Conservation (phyloP, 2,329 filamentous ascomycete genomes). For the Calonectria leucothoes region DNA sequence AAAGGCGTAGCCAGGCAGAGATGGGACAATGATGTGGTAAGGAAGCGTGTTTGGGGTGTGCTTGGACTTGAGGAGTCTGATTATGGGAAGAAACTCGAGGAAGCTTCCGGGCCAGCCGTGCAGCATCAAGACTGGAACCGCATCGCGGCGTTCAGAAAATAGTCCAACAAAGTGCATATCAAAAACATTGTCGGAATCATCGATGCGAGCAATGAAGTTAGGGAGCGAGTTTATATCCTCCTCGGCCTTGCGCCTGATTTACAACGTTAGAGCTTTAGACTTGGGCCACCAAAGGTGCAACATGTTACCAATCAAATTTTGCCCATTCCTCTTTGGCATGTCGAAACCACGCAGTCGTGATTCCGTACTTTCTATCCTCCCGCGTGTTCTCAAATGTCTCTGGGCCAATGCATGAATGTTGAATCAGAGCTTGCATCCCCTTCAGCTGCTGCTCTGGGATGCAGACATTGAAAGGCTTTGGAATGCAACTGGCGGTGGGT, state of each 20-base stretch:
- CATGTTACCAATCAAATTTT: neutral
- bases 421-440: neutral
- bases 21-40: neutral
- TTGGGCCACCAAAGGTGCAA: neutral
- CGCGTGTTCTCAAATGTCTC: neutral
- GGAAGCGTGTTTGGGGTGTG: neutral
- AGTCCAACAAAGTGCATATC: neutral
- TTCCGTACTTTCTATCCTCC: neutral
- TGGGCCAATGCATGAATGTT: neutral
- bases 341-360: neutral
- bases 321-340: neutral
- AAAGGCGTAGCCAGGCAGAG: neutral
- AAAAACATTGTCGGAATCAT: neutral
- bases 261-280: neutral
- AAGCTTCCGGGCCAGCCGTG: conserved; percentile 12
- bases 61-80: neutral
- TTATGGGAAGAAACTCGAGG: conserved; percentile 1
- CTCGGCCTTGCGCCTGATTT: neutral
- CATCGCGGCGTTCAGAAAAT: neutral
- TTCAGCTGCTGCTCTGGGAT: neutral
- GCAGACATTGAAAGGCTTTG: neutral
- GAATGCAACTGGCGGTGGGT: neutral
- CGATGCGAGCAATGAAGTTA: neutral
- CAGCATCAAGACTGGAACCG: neutral
- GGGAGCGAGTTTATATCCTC: neutral